These are phyloP conservation scores for Fusarium miscanthi DNA, from an alignment of 2,329 filamentous ascomycete species.

Conservation along the genomic window DNA sequence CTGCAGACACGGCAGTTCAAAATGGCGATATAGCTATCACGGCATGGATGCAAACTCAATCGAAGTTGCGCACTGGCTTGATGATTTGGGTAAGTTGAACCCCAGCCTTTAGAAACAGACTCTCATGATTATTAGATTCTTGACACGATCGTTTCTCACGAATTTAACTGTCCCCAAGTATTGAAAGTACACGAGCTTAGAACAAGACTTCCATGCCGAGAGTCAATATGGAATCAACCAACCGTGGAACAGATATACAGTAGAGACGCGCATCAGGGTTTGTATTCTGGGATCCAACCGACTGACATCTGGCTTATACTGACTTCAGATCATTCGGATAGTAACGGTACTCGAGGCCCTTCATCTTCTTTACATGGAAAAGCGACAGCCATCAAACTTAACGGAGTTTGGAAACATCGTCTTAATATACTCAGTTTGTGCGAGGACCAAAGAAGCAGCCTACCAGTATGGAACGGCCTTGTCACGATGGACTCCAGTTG, in stretches of 20 bases:
- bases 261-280: not conserved
- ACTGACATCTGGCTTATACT: not conserved
- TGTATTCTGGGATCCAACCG: not conserved
- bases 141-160: conserved; percentile 12
- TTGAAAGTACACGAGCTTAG: conserved; percentile 17
- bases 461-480: conserved; percentile 18
- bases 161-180: conserved; percentile 14
- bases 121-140: conserved; percentile 6
- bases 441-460: conserved; percentile 21
- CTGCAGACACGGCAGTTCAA: not conserved
- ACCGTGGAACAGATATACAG: not conserved
- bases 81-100: conserved; percentile 20
- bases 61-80: conserved; percentile 9
- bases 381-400: conserved; percentile 24
- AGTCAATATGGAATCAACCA: conserved; percentile 10
- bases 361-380: conserved; percentile 33
- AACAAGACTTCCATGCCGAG: conserved; percentile 9
- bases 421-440: conserved; percentile 26
- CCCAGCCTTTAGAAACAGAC: not conserved
- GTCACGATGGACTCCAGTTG: conserved; percentile 29
- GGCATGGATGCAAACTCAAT: conserved; percentile 12
- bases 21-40: not conserved
- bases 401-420: conserved; percentile 28
- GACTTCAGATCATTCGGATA: not conserved
- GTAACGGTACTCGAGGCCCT: conserved; percentile 25